Conservation (phyloP, 2,329 filamentous ascomycete genomes). For the Orbilia javanica region DNA sequence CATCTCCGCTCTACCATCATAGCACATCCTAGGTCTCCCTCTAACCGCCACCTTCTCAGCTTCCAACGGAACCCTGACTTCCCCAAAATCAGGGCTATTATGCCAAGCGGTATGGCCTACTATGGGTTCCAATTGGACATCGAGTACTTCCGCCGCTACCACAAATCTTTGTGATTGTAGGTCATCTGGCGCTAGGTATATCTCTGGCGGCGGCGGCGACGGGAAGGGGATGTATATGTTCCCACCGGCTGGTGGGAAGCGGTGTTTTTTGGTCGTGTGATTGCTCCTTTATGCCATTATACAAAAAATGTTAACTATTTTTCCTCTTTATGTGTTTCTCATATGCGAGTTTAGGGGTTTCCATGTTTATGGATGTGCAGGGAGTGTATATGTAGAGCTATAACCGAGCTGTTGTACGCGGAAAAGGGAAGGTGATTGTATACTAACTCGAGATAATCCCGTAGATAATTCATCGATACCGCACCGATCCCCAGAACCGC, state of each 20-base stretch:
- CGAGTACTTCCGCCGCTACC: not conserved
- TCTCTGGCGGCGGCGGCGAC: not conserved
- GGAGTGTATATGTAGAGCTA: no score
- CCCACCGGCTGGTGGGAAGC: not conserved
- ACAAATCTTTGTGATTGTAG: conserved; percentile 9
- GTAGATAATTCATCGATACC: not conserved
- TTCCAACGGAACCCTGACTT: not conserved
- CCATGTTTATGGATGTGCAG: no score
- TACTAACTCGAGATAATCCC: conserved; percentile 10
- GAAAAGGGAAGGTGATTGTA: not conserved
- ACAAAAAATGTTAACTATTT: no score
- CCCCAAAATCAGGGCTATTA: not conserved
- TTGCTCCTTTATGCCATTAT: not conserved
- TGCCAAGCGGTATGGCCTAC: not conserved
- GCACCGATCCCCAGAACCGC: not conserved
- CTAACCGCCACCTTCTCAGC: not conserved
- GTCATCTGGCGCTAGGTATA: not conserved
- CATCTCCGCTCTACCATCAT: conserved; percentile 22
- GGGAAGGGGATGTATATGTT: not conserved
- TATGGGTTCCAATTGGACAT: conserved; percentile 1
- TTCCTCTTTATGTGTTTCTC: no score
- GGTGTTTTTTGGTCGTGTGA: not conserved
- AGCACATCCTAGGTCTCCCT: not conserved
- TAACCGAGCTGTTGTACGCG: no score
- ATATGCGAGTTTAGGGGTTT: no score